Conservation (phyloP, 306 rosid species). For the Cyclanthera cordifolia region DNA sequence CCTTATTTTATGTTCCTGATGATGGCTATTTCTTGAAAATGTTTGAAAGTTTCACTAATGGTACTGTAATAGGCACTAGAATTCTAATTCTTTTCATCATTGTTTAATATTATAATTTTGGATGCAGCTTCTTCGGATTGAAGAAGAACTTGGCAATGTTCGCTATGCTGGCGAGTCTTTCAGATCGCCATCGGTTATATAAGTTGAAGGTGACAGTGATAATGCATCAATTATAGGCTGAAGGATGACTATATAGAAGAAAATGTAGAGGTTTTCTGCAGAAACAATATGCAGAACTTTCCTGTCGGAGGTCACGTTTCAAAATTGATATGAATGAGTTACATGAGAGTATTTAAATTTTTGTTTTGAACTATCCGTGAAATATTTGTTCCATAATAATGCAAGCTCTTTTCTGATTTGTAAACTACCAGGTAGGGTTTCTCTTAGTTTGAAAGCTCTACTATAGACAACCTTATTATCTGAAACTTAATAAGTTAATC, state of each 20-base stretch:
- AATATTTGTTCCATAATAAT: background rate
- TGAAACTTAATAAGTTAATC: too few species aligned
- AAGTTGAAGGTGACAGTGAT: background rate
- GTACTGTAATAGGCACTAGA: background rate
- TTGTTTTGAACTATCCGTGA: conserved; percentile 7
- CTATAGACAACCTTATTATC: too few species aligned
- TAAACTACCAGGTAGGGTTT: background rate
- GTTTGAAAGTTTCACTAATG: background rate
- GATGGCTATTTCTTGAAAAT: background rate
- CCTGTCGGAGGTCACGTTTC: background rate
- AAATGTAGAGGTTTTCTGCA: background rate
- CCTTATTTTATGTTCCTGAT: background rate
- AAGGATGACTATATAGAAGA: background rate
- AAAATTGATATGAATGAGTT: background rate
- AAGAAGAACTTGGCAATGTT: conserved; percentile 83
- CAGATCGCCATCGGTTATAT: conserved; percentile 52
- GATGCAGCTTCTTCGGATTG: conserved; percentile 91
- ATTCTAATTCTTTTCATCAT: background rate
- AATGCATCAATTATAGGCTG: background rate
- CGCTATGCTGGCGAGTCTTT: conserved; percentile 91
- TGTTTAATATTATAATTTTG: background rate
- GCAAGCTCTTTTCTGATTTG: background rate
- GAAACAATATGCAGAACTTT: background rate
- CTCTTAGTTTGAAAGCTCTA: too few species aligned
- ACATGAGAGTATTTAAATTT: background rate